Conservation (phyloP, 495 filamentous ascomycete genomes). For the Schizothecium vesticola region DNA sequence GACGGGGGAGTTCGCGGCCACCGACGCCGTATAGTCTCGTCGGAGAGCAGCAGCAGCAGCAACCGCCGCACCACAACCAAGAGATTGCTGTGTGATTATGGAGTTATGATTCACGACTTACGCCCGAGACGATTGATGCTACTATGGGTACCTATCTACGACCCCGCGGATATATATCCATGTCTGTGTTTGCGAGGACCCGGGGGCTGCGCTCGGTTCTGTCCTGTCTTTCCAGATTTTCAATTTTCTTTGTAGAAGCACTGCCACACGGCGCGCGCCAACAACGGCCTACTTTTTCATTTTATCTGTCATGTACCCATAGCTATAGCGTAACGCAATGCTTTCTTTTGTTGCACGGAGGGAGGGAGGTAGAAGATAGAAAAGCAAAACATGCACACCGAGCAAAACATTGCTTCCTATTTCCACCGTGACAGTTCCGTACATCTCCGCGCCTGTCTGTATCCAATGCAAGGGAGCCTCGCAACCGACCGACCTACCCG, state of each 20-base stretch:
- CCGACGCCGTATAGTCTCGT: neutral
- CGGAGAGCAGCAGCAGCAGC: neutral
- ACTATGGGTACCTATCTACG: neutral
- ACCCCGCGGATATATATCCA: too few species aligned
- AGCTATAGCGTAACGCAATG: neutral
- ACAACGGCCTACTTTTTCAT: neutral
- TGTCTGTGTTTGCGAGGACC: neutral
- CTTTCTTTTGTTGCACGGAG: neutral
- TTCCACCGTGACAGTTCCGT: neutral
- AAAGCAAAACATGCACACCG: neutral
- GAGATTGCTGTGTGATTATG: conserved; percentile 16
- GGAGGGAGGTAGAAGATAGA: neutral
- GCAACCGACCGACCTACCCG: neutral
- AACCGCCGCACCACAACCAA: conserved; percentile 6
- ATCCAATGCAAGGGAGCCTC: neutral
- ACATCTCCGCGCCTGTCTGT: neutral
- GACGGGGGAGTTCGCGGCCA: neutral
- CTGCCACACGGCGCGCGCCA: neutral
- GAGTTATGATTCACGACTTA: neutral
- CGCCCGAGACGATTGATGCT: neutral
- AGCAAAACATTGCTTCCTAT: neutral
- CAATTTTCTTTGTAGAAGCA: neutral
- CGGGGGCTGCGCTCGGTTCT: neutral
- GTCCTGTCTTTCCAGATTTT: neutral
- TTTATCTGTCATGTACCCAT: neutral